Evolutionary conservation across 306 rosid species (phyloP), one percentile per base, ranked within the genome.

Genomic region (Fagus crenata): DNA sequence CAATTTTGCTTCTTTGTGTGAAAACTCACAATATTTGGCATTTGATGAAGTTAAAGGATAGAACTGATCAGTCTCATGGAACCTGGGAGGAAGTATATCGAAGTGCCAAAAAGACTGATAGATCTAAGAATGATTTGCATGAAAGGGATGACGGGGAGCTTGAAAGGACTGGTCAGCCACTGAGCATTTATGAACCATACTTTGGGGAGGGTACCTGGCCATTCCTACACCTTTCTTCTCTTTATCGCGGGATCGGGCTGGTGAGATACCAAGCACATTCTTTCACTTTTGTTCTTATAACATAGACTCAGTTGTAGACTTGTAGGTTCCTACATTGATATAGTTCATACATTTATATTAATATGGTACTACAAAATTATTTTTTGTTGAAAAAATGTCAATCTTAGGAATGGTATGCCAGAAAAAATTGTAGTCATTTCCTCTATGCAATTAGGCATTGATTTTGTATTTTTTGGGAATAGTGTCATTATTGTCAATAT

Each of bases 111-210:
- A 89, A 40, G 78, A 89, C 83, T 78, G 99, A 92, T 81, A 89
- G 98, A 78, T 76, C 75, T 68, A 91, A 85, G 90, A 86, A 91
- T 78, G 96, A 91, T 87, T 87, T 96, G 86, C 98, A 91, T 53
- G 99, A 93, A 85, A 93, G 99, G 81, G 99, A 91, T 65, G 96
- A 96, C 5, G 86, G 97, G 77, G 99, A 96, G 83, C 93, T 96
- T 83, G 94, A 89, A 90, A 87, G 99, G 75, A 93, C 94, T 13
- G 99, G 98, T 73, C 99, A 96, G 70, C 92, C 93, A 3, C 78
- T 96, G 59, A 81, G 94, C 89, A 96, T 96, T 81, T 96, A 96
- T 77, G 99, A 96, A 83, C 99, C 98, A 77, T 96, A 93, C 84
- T 80, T 75, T 43, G 99, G 99, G 54, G 94, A 91, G 88, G 98